A percentile compares a stretch with the other conserved stretches of the same genome.
phyloP scores from a whole-genome alignment of 2,329 filamentous ascomycete species.

The Diplodia sapinea region DNA sequence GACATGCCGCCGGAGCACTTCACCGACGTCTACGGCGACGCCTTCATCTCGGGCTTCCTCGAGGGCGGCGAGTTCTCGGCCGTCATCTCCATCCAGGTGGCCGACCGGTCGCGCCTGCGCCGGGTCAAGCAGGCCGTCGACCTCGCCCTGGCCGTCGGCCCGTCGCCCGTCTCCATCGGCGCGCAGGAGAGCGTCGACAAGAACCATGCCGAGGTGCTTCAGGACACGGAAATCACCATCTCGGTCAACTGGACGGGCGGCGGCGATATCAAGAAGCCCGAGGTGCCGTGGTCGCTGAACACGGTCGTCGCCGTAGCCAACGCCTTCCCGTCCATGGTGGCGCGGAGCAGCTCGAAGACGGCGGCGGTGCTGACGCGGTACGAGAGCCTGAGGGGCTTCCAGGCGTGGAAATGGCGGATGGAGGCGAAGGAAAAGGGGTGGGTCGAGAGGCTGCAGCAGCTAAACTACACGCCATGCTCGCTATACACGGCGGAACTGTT shows the following conservation, averaged over 20 bases:
- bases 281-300: slow-evolving; percentile 41
- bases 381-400: slow-evolving; percentile 41
- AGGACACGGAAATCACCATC: slow-evolving; percentile 43
- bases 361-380: slow-evolving; percentile 43
- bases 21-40: slow-evolving; percentile 44
- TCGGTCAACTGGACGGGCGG: slow-evolving; percentile 45
- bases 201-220: slow-evolving; percentile 38
- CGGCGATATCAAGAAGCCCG: slow-evolving; percentile 43
- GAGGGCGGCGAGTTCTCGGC: slow-evolving; percentile 46
- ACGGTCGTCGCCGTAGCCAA: slow-evolving; percentile 43
- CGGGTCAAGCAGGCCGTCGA: slow-evolving; percentile 45
- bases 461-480: slow-evolving; percentile 44
- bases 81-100: slow-evolving; percentile 43
- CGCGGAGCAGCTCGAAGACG: slow-evolving; percentile 40
- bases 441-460: slow-evolving; percentile 39
- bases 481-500: slow-evolving; percentile 44
- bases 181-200: slow-evolving; percentile 37
- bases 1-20: slow-evolving; percentile 40
- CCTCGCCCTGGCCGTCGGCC: slow-evolving; percentile 40
- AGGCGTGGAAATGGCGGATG: slow-evolving; percentile 40
- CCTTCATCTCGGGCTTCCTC: slow-evolving; percentile 44
- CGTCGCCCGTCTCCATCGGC: slow-evolving; percentile 38
- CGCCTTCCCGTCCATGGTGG: slow-evolving; percentile 45
- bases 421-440: slow-evolving; percentile 36
- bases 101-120: slow-evolving; percentile 41